Evolutionary conservation across 805 yeast species (phyloP).

Genomic region (Candida peoriensis): DNA sequence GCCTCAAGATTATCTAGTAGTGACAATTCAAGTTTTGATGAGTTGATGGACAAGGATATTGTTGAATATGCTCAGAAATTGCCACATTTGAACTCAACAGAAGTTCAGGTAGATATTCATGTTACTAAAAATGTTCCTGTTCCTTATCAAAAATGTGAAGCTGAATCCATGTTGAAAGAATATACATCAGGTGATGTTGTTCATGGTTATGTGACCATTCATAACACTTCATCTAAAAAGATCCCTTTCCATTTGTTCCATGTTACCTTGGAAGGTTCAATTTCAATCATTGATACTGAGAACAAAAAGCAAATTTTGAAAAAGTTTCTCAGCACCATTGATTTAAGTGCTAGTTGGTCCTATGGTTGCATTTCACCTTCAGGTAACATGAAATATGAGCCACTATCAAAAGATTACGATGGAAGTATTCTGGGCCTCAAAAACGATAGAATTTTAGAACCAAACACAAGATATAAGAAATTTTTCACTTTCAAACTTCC

Average conservation of each 20-base stretch:
- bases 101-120: slow-evolving; percentile 42
- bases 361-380: slow-evolving; percentile 47
- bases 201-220: slow-evolving; percentile 51
- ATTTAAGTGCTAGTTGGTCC: slow-evolving; percentile 50
- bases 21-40: too few species aligned
- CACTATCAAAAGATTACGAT: slow-evolving; percentile 42
- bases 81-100: slow-evolving; percentile 29
- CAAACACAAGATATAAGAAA: slow-evolving; percentile 48
- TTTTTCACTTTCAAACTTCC: slow-evolving; percentile 58
- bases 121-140: slow-evolving; percentile 48
- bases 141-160: slow-evolving; percentile 28
- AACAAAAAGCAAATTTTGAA: slow-evolving; percentile 34
- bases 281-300: slow-evolving; percentile 27
- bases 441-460: slow-evolving; percentile 42
- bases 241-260: slow-evolving; percentile 60
- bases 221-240: slow-evolving; percentile 40
- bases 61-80: slow-evolving; percentile 48
- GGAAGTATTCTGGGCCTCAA: slow-evolving; percentile 46
- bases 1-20: too few species aligned
- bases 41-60: slow-evolving; percentile 30
- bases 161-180: slow-evolving; percentile 40
- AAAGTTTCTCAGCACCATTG: slow-evolving; percentile 55
- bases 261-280: slow-evolving; percentile 42
- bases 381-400: slow-evolving; percentile 42
- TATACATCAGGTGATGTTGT: slow-evolving; percentile 65